Evolutionary conservation across 2,329 filamentous ascomycete genomes (phyloP).

Genomic region (Dryadomyces sulphureus): DNA sequence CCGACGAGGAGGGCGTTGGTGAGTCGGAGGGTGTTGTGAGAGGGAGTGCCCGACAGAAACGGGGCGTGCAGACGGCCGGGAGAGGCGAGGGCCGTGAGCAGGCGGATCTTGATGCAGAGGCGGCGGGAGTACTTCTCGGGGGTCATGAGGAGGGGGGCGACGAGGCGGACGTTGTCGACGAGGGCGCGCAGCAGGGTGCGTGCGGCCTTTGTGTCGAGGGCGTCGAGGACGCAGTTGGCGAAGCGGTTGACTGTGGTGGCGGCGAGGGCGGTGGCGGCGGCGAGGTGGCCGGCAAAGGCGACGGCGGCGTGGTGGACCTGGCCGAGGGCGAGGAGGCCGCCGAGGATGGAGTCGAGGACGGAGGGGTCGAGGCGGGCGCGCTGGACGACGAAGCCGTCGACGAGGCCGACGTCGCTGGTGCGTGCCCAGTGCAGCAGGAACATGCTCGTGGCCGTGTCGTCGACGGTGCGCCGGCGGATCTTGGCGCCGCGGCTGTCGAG

Average conservation of each 20-base stretch:
- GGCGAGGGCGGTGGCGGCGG: slow-evolving; percentile 20
- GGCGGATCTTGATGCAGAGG: slow-evolving; percentile 8
- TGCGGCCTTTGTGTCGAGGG: slow-evolving; percentile 21
- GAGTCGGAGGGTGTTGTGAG: not conserved
- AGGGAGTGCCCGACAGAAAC: not conserved
- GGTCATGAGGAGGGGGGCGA: slow-evolving; percentile 8
- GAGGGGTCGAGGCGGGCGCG: slow-evolving; percentile 22
- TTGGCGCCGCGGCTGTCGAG: slow-evolving; percentile 25
- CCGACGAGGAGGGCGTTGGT: slow-evolving; percentile 4
- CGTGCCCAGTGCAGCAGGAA: slow-evolving; percentile 15
- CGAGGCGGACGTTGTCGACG: slow-evolving; percentile 13
- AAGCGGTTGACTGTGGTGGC: slow-evolving; percentile 24
- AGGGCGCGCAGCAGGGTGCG: slow-evolving; percentile 20
- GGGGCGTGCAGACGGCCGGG: not conserved
- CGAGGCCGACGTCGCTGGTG: slow-evolving; percentile 11
- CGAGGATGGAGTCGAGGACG: slow-evolving; percentile 30
- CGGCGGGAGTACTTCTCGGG: slow-evolving; percentile 3
- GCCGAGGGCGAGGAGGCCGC: slow-evolving; percentile 32
- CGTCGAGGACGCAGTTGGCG: slow-evolving; percentile 25
- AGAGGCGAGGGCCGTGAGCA: slow-evolving; percentile 6
- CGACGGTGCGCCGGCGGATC: slow-evolving; percentile 13
- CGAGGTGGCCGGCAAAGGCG: slow-evolving; percentile 19
- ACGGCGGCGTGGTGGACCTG: slow-evolving; percentile 27
- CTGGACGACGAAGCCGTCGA: slow-evolving; percentile 23
- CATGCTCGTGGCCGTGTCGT: slow-evolving; percentile 9